Evolutionary conservation across 805 yeast genomes (phyloP).

Genomic region (Barnettozyma siamensis): DNA sequence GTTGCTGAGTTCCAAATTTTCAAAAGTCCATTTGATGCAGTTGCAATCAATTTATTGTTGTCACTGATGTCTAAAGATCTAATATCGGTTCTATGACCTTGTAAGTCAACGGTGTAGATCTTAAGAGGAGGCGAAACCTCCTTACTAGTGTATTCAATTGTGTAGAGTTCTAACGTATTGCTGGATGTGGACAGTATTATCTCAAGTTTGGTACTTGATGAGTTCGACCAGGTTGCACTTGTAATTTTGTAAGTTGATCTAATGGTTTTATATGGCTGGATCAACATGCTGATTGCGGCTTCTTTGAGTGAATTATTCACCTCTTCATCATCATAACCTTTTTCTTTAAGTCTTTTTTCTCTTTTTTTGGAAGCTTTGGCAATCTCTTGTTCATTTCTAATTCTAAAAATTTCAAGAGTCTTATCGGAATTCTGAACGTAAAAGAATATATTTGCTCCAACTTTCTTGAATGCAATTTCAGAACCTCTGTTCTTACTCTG

Average conservation of each 20-base stretch:
- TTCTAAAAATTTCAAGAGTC: constrained; percentile 72
- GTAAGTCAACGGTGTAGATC: constrained; percentile 56
- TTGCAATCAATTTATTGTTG: constrained; percentile 74
- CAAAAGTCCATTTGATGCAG: constrained; percentile 85
- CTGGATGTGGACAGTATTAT: constrained; percentile 60
- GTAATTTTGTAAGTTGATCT: constrained; percentile 62
- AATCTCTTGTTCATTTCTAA: constrained; percentile 72
- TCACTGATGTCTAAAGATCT: constrained; percentile 77
- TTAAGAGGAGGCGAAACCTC: constrained; percentile 45
- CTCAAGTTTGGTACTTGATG: constrained; percentile 45
- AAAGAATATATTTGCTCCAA: constrained; percentile 40
- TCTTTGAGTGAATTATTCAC: constrained; percentile 43
- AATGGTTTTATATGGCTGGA: constrained; percentile 64
- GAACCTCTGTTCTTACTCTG: constrained; percentile 70
- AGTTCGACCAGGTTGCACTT: constrained; percentile 57
- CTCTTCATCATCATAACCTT: constrained; percentile 59
- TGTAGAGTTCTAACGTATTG: constrained; percentile 70
- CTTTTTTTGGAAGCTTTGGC: constrained; percentile 71
- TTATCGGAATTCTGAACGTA: constrained; percentile 75
- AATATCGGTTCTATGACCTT: constrained; percentile 88
- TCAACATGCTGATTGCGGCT: constrained; percentile 47
- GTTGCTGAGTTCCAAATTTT: constrained; percentile 85
- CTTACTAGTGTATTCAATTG: constrained; percentile 51
- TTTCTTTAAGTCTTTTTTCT: constrained; percentile 70
- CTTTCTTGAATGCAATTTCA: constrained; percentile 45